Conservation (phyloP, 495 filamentous ascomycete genomes). For the Hamigera avellanea region DNA sequence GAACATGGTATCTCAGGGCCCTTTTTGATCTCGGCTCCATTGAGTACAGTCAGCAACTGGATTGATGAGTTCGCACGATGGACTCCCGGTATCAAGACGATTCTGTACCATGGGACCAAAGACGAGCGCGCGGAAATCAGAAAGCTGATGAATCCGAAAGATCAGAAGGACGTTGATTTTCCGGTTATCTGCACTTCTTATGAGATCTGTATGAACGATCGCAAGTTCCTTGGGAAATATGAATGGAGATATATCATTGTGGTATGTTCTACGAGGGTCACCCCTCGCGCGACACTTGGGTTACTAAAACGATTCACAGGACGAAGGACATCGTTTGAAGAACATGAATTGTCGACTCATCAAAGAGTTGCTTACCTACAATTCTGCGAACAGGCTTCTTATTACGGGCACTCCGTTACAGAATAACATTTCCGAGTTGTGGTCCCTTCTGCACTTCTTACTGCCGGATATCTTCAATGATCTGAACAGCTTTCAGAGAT, state of each 20-base stretch:
- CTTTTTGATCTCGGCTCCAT: conserved; percentile 77
- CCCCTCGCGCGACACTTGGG: no score
- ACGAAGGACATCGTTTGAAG: conserved; percentile 95
- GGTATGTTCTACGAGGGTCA: conserved; percentile 33
- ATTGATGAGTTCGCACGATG: conserved; percentile 88
- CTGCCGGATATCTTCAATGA: conserved; percentile 87
- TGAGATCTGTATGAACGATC: conserved; percentile 89
- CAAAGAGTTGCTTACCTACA: conserved; percentile 73
- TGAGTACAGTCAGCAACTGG: conserved; percentile 93
- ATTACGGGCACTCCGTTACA: conserved; percentile 94
- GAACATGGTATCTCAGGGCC: conserved; percentile 81
- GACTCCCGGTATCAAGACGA: conserved; percentile 74
- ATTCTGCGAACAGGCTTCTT: conserved; percentile 77
- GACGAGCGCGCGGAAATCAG: conserved; percentile 62
- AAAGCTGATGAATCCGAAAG: conserved; percentile 45
- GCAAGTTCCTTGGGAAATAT: conserved; percentile 64
- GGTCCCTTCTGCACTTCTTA: conserved; percentile 90
- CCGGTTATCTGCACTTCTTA: conserved; percentile 90
- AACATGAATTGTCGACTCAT: conserved; percentile 92
- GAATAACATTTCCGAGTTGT: conserved; percentile 90
- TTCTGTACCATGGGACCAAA: conserved; percentile 82
- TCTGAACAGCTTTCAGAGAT: conserved; percentile 78
- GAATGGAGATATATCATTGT: conserved; percentile 97
- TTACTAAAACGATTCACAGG: conserved; percentile 27
- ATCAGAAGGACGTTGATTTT: conserved; percentile 56